phyloP scores from a whole-genome alignment of 1,284 basidiomycete species.

The Leccinum fallax region DNA sequence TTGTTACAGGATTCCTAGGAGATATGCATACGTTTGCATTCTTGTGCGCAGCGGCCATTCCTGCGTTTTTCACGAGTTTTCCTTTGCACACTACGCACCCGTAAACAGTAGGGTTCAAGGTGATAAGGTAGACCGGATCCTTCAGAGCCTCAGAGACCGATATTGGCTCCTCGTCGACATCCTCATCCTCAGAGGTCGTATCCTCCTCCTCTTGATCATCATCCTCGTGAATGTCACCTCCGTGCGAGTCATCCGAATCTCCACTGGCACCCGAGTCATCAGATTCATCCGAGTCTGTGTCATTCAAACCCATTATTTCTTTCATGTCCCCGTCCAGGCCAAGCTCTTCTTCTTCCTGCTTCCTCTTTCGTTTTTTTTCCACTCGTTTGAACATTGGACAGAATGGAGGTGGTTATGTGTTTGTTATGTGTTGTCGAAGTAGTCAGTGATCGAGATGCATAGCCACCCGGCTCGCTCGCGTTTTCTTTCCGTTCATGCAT shows the following conservation, averaged over 20 bases:
- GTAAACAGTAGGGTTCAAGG: slow-evolving; percentile 52
- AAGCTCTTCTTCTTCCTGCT: slow-evolving; percentile 68
- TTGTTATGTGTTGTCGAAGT: no score
- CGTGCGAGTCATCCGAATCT: slow-evolving; percentile 32
- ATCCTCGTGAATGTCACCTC: slow-evolving; percentile 23
- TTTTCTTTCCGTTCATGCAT: slow-evolving; percentile 34
- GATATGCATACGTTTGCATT: slow-evolving; percentile 60
- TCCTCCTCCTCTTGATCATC: slow-evolving; percentile 36
- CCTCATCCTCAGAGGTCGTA: slow-evolving; percentile 29
- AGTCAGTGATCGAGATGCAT: slow-evolving; percentile 11
- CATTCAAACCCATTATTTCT: slow-evolving; percentile 70
- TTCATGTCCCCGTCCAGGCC: slow-evolving; percentile 72
- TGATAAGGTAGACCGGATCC: slow-evolving; percentile 65
- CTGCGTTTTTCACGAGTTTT: slow-evolving; percentile 66
- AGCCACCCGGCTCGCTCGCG: slow-evolving; percentile 24
- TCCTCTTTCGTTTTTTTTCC: slow-evolving; percentile 65
- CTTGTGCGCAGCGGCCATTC: slow-evolving; percentile 64
- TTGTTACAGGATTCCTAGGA: slow-evolving; percentile 1
- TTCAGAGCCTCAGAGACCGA: slow-evolving; percentile 61
- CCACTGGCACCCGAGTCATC: slow-evolving; percentile 21
- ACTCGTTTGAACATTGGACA: slow-evolving; percentile 79
- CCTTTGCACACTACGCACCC: slow-evolving; percentile 77
- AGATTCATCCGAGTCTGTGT: slow-evolving; percentile 75
- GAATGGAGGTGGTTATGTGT: neutral
- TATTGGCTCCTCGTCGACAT: slow-evolving; percentile 43